Evolutionary conservation across 2,329 filamentous ascomycete genomes (phyloP), one percentile per base, ranked within the genome.

Genomic region (Leptographium procerum): DNA sequence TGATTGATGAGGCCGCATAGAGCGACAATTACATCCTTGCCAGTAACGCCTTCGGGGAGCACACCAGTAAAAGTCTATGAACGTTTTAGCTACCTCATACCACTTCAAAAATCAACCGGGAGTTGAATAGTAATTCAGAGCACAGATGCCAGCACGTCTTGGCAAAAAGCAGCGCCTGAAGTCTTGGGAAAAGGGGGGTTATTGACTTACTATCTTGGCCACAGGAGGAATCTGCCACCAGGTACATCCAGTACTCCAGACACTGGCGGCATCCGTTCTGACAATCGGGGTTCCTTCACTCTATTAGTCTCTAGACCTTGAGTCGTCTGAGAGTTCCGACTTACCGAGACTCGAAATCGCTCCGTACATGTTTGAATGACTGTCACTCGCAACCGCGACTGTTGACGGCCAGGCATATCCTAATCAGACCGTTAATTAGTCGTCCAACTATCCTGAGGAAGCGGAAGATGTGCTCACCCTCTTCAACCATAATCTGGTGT

Each of bases 1-100:
- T 87, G 83, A 72, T 88, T 88, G 75, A 97, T 95, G 0, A 96
- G 73, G 1, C 88, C 89, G 65, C 89, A 95, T 1, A 97, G 79
- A 0, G 90, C 89, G 29, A 96, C 82, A 64, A 97, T 97, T 14
- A 96, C 88, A 70, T 97, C 94, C 72, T 99, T 97, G 33, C 91
- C 92, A 0, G 87, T 90, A 1, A 96, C 91, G 13, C 91, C 91
- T 1, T 76, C 74, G 0, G 89, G 91, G 8, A 96, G 74, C 0
- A 82, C 71, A 8, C 91, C 91, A 0, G 80, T 88, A 13, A 97
- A 77, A 0, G 82, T 91, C n/a, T n/a, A n/a, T n/a, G n/a, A n/a
- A n/a, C n/a, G n/a, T n/a, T n/a, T n/a, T n/a, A n/a, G n/a, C n/a
- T n/a, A n/a, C n/a, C n/a, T n/a, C n/a, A n/a, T n/a, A n/a, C n/a